Evolutionary conservation across 1,284 basidiomycete species (phyloP).

Genomic region (Marasmius sp.): DNA sequence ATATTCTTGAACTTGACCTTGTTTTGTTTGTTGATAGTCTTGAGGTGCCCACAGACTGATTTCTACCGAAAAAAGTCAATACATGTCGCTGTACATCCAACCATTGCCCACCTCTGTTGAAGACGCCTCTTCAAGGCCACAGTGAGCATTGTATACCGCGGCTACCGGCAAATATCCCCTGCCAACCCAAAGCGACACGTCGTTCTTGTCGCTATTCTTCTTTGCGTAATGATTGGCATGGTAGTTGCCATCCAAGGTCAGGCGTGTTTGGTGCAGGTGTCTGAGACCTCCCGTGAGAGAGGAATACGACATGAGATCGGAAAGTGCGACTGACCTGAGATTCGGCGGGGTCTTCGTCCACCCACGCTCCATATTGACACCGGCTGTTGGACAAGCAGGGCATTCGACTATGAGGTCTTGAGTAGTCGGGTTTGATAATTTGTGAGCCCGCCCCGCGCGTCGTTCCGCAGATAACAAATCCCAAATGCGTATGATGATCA

Average conservation of each 20-base stretch:
- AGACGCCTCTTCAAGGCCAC: not conserved
- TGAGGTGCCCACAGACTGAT: not conserved
- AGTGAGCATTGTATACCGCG: not conserved
- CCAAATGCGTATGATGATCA: not conserved
- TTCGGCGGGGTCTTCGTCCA: not conserved
- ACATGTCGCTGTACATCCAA: no score
- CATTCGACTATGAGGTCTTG: not conserved
- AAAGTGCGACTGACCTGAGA: not conserved
- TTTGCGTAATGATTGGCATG: not conserved
- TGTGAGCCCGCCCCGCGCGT: not conserved
- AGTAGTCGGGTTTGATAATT: not conserved
- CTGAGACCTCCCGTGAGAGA: not conserved
- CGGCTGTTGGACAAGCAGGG: not conserved
- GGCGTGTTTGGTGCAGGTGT: not conserved
- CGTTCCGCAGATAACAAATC: not conserved
- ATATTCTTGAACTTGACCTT: not conserved
- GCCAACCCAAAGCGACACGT: not conserved
- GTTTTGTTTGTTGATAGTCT: not conserved
- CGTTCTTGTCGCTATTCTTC: not conserved
- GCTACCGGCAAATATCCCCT: not conserved
- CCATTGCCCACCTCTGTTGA: not conserved
- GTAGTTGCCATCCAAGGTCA: not conserved
- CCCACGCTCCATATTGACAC: not conserved
- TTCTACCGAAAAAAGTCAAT: not conserved
- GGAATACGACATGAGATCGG: not conserved